Evolutionary conservation across 495 filamentous ascomycete species (phyloP).

Genomic region (Xylaria grammica): DNA sequence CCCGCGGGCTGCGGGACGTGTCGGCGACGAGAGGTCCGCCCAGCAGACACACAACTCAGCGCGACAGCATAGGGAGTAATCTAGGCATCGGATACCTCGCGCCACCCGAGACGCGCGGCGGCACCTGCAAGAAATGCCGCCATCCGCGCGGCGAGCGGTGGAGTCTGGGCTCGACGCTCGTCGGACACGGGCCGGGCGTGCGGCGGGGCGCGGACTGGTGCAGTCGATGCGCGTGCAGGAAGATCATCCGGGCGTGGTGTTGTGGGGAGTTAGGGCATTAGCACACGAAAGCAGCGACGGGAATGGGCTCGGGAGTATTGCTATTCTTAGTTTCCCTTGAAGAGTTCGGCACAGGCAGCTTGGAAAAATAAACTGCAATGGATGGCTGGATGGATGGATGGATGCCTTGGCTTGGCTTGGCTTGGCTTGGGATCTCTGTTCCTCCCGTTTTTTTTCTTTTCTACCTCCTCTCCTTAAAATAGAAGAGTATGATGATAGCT

Average conservation of each 20-base stretch:
- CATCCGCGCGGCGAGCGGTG: conserved; percentile 29
- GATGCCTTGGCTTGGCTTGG: too few species aligned
- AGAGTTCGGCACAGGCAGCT: too few species aligned
- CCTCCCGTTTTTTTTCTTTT: background rate
- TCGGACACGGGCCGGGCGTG: conserved; percentile 23
- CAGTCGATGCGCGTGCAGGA: conserved; percentile 33
- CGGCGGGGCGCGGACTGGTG: conserved; percentile 35
- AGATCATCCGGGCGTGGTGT: conserved; percentile 27
- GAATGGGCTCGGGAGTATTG: background rate
- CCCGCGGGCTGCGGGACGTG: too few species aligned
- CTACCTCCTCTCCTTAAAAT: conserved; percentile 17
- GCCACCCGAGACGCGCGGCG: background rate
- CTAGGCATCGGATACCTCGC: background rate
- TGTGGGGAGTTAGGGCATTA: conserved; percentile 13
- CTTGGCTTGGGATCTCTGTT: background rate
- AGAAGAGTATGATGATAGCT: conserved; percentile 11
- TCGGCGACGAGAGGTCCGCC: background rate
- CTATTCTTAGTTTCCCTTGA: too few species aligned
- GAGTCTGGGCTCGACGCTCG: conserved; percentile 30
- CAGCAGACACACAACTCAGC: too few species aligned
- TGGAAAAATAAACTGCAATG: too few species aligned
- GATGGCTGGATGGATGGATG: too few species aligned
- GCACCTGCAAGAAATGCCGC: conserved; percentile 30
- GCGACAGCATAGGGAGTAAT: too few species aligned
- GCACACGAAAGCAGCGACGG: background rate